Evolutionary conservation across 129 eudicot genomes (phyloP).

Genomic region (Centella asiatica): DNA sequence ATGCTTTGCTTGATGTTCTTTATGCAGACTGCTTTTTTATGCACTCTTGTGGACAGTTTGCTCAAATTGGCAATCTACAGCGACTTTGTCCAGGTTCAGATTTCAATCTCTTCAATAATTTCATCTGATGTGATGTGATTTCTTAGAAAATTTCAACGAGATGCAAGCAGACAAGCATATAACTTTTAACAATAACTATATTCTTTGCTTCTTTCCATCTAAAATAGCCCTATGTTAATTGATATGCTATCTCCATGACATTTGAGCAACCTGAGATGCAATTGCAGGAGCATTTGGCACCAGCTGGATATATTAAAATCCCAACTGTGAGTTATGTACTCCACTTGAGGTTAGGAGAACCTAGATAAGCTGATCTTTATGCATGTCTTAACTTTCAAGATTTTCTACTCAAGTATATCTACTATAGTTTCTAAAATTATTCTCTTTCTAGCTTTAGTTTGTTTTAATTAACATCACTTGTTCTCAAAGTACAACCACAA

Average conservation of each 20-base stretch:
- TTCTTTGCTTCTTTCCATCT: too few species aligned
- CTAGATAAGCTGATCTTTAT: not conserved
- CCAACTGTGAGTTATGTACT: conserved; percentile 62
- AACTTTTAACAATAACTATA: not conserved
- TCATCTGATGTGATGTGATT: not conserved
- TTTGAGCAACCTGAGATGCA: conserved; percentile 6
- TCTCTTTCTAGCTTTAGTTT: not conserved
- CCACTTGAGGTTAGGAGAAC: not conserved
- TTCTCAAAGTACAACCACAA: not conserved
- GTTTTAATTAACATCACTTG: not conserved
- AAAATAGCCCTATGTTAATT: too few species aligned
- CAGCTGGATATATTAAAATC: conserved; percentile 67
- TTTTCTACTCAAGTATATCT: not conserved
- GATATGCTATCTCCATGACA: not conserved
- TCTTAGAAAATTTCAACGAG: not conserved
- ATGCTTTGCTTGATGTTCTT: conserved; percentile 6
- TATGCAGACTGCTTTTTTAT: conserved; percentile 51
- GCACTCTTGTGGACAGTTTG: conserved; percentile 50
- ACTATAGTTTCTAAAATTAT: too few species aligned
- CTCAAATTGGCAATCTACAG: conserved; percentile 58
- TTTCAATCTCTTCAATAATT: not conserved
- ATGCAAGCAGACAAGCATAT: not conserved
- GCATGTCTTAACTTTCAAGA: not conserved
- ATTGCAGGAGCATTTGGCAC: conserved; percentile 77
- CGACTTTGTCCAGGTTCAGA: conserved; percentile 46